These are phyloP conservation scores for Canavalia gladiata DNA, from an alignment of 306 rosid species.

Conservation along the genomic window DNA sequence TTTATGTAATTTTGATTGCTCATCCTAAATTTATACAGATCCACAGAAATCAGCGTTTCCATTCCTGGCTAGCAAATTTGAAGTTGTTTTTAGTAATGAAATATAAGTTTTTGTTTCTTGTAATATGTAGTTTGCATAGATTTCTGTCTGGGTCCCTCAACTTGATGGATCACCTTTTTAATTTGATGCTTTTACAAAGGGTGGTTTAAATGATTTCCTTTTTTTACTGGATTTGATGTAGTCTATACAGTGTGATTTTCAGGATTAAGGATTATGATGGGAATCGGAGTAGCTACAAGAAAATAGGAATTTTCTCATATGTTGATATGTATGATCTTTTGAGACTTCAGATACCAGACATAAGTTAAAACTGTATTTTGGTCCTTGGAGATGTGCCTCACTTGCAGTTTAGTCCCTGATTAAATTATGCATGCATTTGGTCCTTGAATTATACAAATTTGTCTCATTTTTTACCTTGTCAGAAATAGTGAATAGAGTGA, in stretches of 20 bases:
- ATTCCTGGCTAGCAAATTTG: not conserved
- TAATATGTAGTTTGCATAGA: not conserved
- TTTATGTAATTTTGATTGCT: not conserved
- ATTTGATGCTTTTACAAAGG: not conserved
- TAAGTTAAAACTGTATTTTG: not conserved
- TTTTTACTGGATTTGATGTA: not conserved
- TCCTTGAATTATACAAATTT: not conserved
- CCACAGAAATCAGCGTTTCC: too few relatives aligned
- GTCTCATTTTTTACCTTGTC: not conserved
- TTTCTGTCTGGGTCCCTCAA: slow-evolving; percentile 2
- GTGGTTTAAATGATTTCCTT: not conserved
- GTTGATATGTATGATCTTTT: not conserved
- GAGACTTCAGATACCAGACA: not conserved
- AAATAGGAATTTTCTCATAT: not conserved
- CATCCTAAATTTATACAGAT: not conserved
- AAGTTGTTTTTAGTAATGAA: not conserved
- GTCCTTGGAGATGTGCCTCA: not conserved
- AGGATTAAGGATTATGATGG: not conserved
- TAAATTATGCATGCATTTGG: not conserved
- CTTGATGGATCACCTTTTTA: slow-evolving; percentile 2
- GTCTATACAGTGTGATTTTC: not conserved
- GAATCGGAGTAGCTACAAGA: not conserved
- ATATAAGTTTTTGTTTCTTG: not conserved
- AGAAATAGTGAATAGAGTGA: not conserved
- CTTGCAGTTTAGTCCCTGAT: not conserved